Base-by-base conservation (phyloP, 2,329 filamentous ascomycete genomes). In the Colletotrichum sp. region DNA sequence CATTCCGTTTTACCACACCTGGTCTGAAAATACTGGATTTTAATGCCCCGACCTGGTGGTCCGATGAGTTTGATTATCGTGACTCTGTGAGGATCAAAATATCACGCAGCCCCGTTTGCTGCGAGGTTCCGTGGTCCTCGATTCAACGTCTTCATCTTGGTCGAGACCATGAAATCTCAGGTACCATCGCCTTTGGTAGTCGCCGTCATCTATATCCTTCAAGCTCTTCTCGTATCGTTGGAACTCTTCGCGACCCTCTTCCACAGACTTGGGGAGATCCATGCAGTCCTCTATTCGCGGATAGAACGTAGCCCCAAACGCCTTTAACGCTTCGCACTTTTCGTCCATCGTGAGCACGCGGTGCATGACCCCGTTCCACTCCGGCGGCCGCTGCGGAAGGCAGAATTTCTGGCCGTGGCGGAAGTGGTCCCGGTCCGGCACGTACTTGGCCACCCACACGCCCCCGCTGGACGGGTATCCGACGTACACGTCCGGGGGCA, bases 1-100 rank as follows among this genome's bases (percentile, higher is more conserved):
- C 64, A 69, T 63, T 73, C 73, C 57, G 39, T 68, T 48, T 62
- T 32, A 60, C 44, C 64, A 73, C 48, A 65, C 70, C 70, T 74
- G 59, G 70, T 68, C 74, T 68, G 64, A 73, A 75, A 69, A 68
- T 55, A 75, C 70, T 68, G 74, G 64, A 68, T 75, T 68, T 65
- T 69, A 73, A 64, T 66, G 48, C 68, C 57, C 24, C n/a, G 22
- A 26, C 16, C 22, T 48, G 39, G 3, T 48, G 39, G 39, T 48
- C 39, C 3, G 9, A 10, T 12, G 3, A 12, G 18, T 8, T 48
- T n/a, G 18, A 12, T 13, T 34, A 5, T 34, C 39, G 39, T 48
- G 39, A 48, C 18, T 12, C 18, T 34, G 32, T 34, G 32, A 34
- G 6, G 32, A 8, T 44, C 36, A 44, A 44, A 4, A 48, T 9